A percentile compares a stretch with the other conserved stretches of the same genome.
Conservation (phyloP, 2,329 filamentous ascomycete genomes). For the Stemphylium beticola region DNA sequence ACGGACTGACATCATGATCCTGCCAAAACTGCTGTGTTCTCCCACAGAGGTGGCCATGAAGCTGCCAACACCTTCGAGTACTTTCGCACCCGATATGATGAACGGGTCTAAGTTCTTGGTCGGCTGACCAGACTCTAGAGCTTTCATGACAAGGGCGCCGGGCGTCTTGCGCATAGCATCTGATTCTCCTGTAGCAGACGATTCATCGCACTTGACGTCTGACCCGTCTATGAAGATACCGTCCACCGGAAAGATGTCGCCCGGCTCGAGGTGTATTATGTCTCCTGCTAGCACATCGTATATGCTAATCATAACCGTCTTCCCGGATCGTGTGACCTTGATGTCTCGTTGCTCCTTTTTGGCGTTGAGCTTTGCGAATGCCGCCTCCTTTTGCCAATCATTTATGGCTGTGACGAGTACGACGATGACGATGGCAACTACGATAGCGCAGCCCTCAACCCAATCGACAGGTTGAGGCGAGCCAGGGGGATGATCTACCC, state of each 20-base stretch:
- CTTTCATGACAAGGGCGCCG: conserved; percentile 64
- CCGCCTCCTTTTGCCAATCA: conserved; percentile 47
- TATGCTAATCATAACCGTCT: conserved; percentile 62
- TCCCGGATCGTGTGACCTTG: conserved; percentile 66
- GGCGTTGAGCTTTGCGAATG: conserved; percentile 43
- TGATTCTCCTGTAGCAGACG: conserved; percentile 74
- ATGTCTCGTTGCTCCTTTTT: conserved; percentile 47
- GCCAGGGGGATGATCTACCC: conserved; percentile 51
- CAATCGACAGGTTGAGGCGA: conserved; percentile 51
- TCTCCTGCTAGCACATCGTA: conserved; percentile 72
- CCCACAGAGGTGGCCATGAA: conserved; percentile 63
- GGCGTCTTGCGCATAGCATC: conserved; percentile 71
- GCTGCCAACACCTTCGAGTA: conserved; percentile 59
- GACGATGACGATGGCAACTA: conserved; percentile 46
- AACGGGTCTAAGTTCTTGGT: conserved; percentile 67
- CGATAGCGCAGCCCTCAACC: conserved; percentile 48
- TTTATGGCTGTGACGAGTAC: conserved; percentile 48
- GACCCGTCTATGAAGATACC: conserved; percentile 71
- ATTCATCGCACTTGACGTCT: conserved; percentile 73
- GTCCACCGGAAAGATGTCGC: conserved; percentile 73
- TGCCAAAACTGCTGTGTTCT: conserved; percentile 62
- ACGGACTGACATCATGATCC: conserved; percentile 63
- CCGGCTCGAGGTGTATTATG: conserved; percentile 70
- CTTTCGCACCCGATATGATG: conserved; percentile 64
- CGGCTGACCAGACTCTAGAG: conserved; percentile 58